A percentile compares a stretch with the other conserved stretches of the same genome.
Conservation (phyloP, 495 filamentous ascomycete genomes). For the Penicillium longicatenatum region DNA sequence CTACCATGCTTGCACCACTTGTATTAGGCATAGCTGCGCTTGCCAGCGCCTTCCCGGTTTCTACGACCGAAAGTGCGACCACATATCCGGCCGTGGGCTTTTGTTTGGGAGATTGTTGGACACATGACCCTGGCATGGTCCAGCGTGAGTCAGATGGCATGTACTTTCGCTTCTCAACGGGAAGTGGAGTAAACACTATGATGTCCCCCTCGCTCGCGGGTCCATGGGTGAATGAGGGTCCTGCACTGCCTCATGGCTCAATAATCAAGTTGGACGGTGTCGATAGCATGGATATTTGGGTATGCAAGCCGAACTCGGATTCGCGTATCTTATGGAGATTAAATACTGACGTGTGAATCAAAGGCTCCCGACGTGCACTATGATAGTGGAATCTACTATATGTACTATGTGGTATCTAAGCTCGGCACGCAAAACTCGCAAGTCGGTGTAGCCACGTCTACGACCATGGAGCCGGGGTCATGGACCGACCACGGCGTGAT, state of each 20-base stretch:
- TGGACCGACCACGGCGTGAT: constrained; percentile 58
- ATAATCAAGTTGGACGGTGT: constrained; percentile 54
- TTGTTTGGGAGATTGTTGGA: constrained; percentile 60
- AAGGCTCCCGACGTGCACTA: constrained; percentile 68
- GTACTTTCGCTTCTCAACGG: constrained; percentile 75
- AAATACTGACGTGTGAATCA: neutral
- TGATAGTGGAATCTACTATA: constrained; percentile 61
- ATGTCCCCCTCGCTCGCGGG: constrained; percentile 59
- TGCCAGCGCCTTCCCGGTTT: neutral
- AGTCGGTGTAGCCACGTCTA: constrained; percentile 68
- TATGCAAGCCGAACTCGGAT: constrained; percentile 24
- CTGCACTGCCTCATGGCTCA: constrained; percentile 57
- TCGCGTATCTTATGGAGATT: neutral
- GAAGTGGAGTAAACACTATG: constrained; percentile 60
- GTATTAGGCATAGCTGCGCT: neutral
- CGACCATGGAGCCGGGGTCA: constrained; percentile 57
- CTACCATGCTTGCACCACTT: neutral
- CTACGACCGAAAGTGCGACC: constrained; percentile 13
- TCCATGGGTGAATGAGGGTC: constrained; percentile 63
- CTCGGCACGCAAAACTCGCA: constrained; percentile 64
- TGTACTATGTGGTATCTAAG: constrained; percentile 70
- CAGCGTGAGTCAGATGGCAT: constrained; percentile 62
- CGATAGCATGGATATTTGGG: constrained; percentile 59
- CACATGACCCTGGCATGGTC: constrained; percentile 67
- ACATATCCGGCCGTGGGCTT: constrained; percentile 53